Conservation (phyloP, 164 flowering plant genomes). For the Magnolia kwangsiensis region DNA sequence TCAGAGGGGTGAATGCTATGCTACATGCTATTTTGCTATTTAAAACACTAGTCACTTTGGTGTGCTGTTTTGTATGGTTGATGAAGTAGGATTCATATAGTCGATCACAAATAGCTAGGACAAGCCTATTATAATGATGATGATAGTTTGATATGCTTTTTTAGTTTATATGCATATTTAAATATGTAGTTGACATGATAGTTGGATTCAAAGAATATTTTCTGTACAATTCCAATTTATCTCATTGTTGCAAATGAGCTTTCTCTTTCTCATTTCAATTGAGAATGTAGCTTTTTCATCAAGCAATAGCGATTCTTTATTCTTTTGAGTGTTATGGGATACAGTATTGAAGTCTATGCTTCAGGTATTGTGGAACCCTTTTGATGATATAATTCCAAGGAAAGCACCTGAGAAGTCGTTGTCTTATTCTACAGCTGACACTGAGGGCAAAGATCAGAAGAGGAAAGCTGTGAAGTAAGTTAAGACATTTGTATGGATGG, state of each 20-base stretch:
- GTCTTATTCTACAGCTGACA: conserved; percentile 25
- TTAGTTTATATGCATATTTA: neutral
- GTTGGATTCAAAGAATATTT: neutral
- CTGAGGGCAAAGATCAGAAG: conserved; percentile 54
- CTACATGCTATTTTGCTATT: no score
- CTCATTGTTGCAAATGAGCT: neutral
- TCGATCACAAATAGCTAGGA: no score
- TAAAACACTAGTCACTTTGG: no score
- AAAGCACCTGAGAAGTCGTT: conserved; percentile 30
- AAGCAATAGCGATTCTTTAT: neutral
- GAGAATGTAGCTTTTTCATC: neutral
- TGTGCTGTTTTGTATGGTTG: no score
- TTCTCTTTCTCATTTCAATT: neutral
- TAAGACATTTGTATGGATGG: neutral
- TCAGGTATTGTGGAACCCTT: conserved; percentile 97
- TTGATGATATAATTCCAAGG: conserved; percentile 92
- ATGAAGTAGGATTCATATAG: no score
- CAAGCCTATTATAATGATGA: no score
- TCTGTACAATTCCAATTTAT: neutral
- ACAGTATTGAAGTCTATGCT: conserved; percentile 3
- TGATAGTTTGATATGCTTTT: neutral
- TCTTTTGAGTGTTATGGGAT: conserved; percentile 7
- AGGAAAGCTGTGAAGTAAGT: conserved; percentile 84
- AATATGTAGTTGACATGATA: neutral
- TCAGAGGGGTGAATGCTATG: no score